Conservation (phyloP, 352 stramenopile genomes). For the Globisporangium spinosum region DNA sequence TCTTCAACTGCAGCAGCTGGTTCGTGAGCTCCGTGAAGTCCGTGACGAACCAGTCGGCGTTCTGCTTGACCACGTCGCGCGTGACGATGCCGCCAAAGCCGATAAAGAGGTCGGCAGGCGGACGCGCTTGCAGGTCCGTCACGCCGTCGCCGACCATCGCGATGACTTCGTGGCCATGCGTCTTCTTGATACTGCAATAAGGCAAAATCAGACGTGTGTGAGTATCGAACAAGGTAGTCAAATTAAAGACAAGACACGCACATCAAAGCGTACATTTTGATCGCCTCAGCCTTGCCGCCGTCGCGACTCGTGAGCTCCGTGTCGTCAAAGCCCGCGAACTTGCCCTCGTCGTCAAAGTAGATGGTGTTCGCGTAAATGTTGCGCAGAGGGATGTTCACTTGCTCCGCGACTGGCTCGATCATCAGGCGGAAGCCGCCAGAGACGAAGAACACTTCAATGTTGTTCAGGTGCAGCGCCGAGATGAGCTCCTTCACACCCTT, state of each 20-base stretch:
- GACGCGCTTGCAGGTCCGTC: slow-evolving; percentile 97
- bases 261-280: slow-evolving; percentile 51
- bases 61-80: slow-evolving; percentile 90
- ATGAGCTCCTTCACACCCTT: slow-evolving; percentile 88
- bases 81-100: slow-evolving; percentile 96
- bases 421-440: slow-evolving; percentile 97
- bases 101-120: slow-evolving; percentile 96
- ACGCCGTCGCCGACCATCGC: slow-evolving; percentile 99
- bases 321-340: slow-evolving; percentile 93
- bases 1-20: slow-evolving; percentile 28
- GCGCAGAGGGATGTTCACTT: slow-evolving; percentile 73
- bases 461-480: slow-evolving; percentile 81
- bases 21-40: slow-evolving; percentile 92
- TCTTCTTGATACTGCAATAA: slow-evolving; percentile 83
- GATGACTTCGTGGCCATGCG: slow-evolving; percentile 91
- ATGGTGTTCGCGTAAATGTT: slow-evolving; percentile 99
- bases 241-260: slow-evolving; percentile 1
- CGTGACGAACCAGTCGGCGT: slow-evolving; percentile 96
- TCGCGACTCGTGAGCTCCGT: slow-evolving; percentile 92
- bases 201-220: slow-evolving; percentile 16
- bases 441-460: slow-evolving; percentile 96
- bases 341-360: slow-evolving; percentile 87
- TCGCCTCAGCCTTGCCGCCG: slow-evolving; percentile 73
- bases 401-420: slow-evolving; percentile 95
- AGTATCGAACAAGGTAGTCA: not conserved